Base-by-base conservation (phyloP, 441 rosid genomes). In the Croton setiger region DNA sequence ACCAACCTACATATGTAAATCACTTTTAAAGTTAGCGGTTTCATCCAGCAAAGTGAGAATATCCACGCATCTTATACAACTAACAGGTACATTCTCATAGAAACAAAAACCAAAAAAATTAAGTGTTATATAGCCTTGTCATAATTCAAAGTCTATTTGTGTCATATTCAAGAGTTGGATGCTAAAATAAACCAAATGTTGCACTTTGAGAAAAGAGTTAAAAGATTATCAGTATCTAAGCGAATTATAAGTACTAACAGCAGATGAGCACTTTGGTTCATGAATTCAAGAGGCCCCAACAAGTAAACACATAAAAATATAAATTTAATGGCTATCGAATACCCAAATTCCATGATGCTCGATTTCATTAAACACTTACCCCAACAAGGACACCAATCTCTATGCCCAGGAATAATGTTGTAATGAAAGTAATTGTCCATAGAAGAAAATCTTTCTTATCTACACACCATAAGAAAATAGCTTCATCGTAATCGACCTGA, bases 361-460 rank as follows among this genome's bases (percentile, higher is more conserved):
- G 18, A 52, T 54, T 76, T 63, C 68, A 54, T 4, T 33, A 37
- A 54, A 60, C 72, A 78, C 98, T 78, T 78, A 95, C 99, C 87
- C 99, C 99, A 63, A 88, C 75, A 81, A 95, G 93, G 80, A 95
- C 98, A 31, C 99, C 99, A 27, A 95, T 90, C 87, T 95, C 98
- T 70, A 95, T 92, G 67, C 98, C 95, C 2, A 95, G 86, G 82
- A 95, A 89, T 86, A 95, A 81, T 51, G 99, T 95, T 60, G 91
- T 77, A 20, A 85, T 70, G 72, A 84, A 76, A 58, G 99, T 95
- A 73, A 95, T 82, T 63, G 79, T 86, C 99, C 99, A 95, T 74
- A 95, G 98, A 72, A 88, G 84, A 92, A 95, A 90, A 81, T 95
- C 98, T 75, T 84, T 90, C 87, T 95, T 95, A 73, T 92, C 95